Evolutionary conservation across 352 stramenopile species (phyloP), one percentile per base, ranked within the genome.

Genomic region (Hyaloperonospora brassicae): DNA sequence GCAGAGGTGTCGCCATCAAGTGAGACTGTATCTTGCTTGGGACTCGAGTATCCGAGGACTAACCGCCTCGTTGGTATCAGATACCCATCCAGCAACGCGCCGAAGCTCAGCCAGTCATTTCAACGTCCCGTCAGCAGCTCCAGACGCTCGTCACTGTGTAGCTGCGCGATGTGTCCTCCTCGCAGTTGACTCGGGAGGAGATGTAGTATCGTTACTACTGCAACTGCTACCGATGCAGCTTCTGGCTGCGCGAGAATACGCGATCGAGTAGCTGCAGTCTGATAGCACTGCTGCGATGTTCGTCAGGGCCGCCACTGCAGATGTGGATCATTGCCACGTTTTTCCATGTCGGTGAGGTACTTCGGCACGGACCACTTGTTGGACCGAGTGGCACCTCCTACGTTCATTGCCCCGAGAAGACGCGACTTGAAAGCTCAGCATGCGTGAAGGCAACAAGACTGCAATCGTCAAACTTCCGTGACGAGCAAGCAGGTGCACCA

Each of bases 361-460:
- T 47, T 35, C 46, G 50, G 39, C 50, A 31, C 23, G 48, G 17
- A n/a, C 6, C 59, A 90, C 70, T 72, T 97, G 59, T 72, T 98
- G 8, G 83, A 95, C 49, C 77, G 87, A 22, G 85, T 91, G 40
- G 88, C 83, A 8, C 74, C 81, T 2, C 86, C 97, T 54, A 70
- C 97, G 30, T 68, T 97, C 12, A 95, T 96, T 38, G 64, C 97
- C 22, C 83, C 86, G n/a, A n/a, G n/a, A n/a, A n/a, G n/a, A n/a
- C 9, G 76, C 97, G 10, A 79, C 80, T 17, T 97, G 95, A 52
- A 98, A 98, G 58, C 66, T 97, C 12, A 91, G 85, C 49, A 93
- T 98, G 47, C 97, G 97, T 61, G 82, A 97, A 63, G 93, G 98
- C 36, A 98, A 97, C 70, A 98, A 97, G 59, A 77, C 97, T 41